These are phyloP conservation scores for Achaetomiella virescens DNA, from an alignment of 495 filamentous ascomycete genomes.

Conservation along the genomic window DNA sequence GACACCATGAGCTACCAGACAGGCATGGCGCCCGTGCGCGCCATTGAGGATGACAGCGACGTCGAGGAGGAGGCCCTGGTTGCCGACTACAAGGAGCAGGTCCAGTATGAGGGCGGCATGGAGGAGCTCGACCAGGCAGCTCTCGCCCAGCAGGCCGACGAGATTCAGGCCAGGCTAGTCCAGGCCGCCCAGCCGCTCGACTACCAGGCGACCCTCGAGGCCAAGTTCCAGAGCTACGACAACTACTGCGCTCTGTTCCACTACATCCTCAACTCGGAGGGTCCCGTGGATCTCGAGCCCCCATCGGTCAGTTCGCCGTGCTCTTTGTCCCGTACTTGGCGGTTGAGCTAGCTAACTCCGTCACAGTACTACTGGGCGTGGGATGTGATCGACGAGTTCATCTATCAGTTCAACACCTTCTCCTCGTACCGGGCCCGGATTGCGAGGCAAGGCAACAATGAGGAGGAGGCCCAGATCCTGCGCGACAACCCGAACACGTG, in stretches of 20 bases:
- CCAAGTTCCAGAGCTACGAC: constrained; percentile 97
- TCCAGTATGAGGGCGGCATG: constrained; percentile 79
- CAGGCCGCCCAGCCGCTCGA: constrained; percentile 92
- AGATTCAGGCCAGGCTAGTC: constrained; percentile 83
- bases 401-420: constrained; percentile 99
- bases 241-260: constrained; percentile 99
- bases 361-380: constrained; percentile 96
- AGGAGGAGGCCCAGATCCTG: constrained; percentile 84
- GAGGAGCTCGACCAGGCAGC: constrained; percentile 64
- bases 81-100: constrained; percentile 91
- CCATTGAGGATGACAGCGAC: constrained; percentile 75
- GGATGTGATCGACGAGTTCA: constrained; percentile 99
- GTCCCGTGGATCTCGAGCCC: constrained; percentile 91
- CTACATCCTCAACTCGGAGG: constrained; percentile 97
- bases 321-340: not conserved
- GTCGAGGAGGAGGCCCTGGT: constrained; percentile 90
- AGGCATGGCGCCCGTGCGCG: constrained; percentile 44
- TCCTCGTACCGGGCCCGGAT: constrained; percentile 90
- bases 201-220: constrained; percentile 87
- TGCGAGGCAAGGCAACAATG: constrained; percentile 75
- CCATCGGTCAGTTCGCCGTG: constrained; percentile 65
- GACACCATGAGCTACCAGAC: constrained; percentile 47
- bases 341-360: constrained; percentile 14
- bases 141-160: constrained; percentile 55
- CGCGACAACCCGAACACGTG: constrained; percentile 97